These are phyloP conservation scores for Polyplosphaeria fusca DNA, from an alignment of 495 filamentous ascomycete genomes.

Conservation along the genomic window DNA sequence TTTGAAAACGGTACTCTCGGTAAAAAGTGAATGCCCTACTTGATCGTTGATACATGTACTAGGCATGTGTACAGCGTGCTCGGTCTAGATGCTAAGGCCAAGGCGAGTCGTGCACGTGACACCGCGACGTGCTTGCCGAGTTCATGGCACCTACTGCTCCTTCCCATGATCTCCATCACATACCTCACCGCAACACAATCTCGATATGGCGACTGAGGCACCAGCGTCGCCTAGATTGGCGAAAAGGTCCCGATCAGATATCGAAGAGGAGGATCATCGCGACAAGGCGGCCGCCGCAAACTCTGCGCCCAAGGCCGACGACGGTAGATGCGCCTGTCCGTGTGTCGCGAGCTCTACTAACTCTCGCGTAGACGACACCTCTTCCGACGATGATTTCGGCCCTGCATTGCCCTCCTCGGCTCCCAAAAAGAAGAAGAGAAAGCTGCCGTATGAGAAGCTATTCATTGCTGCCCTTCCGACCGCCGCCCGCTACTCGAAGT, in stretches of 20 bases:
- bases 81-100: no score
- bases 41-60: no score
- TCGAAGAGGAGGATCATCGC: conserved; percentile 25
- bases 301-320: conserved; percentile 4
- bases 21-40: no score
- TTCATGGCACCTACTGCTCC: no score
- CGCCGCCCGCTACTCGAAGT: conserved; percentile 84
- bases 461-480: conserved; percentile 87
- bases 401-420: conserved; percentile 73
- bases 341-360: background rate
- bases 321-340: conserved; percentile 10
- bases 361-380: conserved; percentile 34
- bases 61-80: no score
- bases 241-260: conserved; percentile 28
- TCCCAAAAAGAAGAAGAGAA: conserved; percentile 81
- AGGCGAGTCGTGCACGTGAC: no score
- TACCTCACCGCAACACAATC: background rate
- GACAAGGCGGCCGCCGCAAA: background rate
- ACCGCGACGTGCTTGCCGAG: no score
- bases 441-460: conserved; percentile 89
- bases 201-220: conserved; percentile 4
- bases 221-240: conserved; percentile 1
- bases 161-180: no score
- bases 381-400: conserved; percentile 95
- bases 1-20: no score